Conservation (phyloP, 441 rosid species). For the Erysimum cheiri region DNA sequence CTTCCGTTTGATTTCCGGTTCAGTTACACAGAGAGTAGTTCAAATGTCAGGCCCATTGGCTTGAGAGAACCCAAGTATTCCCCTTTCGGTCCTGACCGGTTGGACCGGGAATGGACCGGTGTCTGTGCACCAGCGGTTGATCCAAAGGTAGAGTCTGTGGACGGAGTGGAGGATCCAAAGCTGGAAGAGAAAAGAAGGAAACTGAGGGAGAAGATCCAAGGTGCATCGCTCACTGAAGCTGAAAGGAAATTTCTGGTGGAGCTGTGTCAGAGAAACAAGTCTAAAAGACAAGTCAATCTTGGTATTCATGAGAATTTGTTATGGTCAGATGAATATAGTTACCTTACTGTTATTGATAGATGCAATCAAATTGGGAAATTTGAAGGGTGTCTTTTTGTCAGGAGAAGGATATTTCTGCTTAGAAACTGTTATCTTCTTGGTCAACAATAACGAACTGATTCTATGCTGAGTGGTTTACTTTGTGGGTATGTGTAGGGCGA, state of each 20-base stretch:
- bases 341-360: background rate
- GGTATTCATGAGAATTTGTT: slow-evolving; percentile 45
- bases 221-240: slow-evolving; percentile 65
- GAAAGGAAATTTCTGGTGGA: slow-evolving; percentile 84
- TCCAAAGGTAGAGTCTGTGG: slow-evolving; percentile 65
- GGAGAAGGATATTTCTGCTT: background rate
- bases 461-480: slow-evolving; percentile 19
- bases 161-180: slow-evolving; percentile 68
- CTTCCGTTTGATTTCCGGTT: slow-evolving; percentile 86
- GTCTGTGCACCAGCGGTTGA: slow-evolving; percentile 85
- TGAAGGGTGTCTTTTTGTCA: slow-evolving; percentile 1
- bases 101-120: slow-evolving; percentile 86
- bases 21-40: slow-evolving; percentile 88
- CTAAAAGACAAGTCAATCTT: slow-evolving; percentile 75
- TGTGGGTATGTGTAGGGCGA: slow-evolving; percentile 59
- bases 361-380: background rate
- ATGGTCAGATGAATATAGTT: background rate
- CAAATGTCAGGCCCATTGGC: slow-evolving; percentile 74
- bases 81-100: slow-evolving; percentile 83
- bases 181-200: slow-evolving; percentile 75
- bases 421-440: background rate
- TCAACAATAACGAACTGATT: background rate
- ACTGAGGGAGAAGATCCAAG: slow-evolving; percentile 69
- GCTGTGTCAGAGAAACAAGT: slow-evolving; percentile 65
- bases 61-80: slow-evolving; percentile 93